Base-by-base conservation (phyloP, 176 grass and related monocot genomes). In the Juncus effusus region DNA sequence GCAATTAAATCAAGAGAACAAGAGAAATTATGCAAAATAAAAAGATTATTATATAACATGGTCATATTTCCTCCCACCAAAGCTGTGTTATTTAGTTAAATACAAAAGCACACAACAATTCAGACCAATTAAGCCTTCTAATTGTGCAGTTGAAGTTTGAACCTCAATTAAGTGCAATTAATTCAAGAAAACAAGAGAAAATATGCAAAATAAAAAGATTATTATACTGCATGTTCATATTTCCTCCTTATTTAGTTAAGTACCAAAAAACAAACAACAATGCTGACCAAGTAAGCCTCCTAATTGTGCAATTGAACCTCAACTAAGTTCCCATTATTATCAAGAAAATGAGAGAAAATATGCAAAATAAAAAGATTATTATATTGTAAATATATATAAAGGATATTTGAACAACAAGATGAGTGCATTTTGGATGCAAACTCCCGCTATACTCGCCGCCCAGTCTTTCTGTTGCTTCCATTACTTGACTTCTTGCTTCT, bases 321-420 rank as follows among this genome's bases (percentile, higher is more conserved):
- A 65, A 82, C 3, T 16, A 16, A 7, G 4, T 19, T 0, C 4
- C 1, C 50, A 69, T 28, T 10, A 10, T 28, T 28, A 28, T 47
- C 51, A 40, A 53, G 44, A 28, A 75, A 60, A 63, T 58, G 51
- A 15, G 42, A 75, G 39, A 61, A 36, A 77, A 19, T 49, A 42
- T 61, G 44, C 12, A 72, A 39, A 50, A 41, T 16, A 58, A 61
- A n/a, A 9, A 54, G 13, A 45, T 39, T 64, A 28, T 28, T 28
- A 28, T 10, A 65, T 61, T 53, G 56, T 42, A 3, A 12, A 28
- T 62, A 36, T 28, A 14, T 61, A 38, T 69, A 35, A 73, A 96
- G 94, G 94, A 99, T 99, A 99, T 99, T 83, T 99, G 88, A 16
- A 93, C 94, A 2, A 99, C 94, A 16, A 99, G 88, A 64, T 99